Conservation (phyloP, 345 rosid species). For the Citrus glauca region DNA sequence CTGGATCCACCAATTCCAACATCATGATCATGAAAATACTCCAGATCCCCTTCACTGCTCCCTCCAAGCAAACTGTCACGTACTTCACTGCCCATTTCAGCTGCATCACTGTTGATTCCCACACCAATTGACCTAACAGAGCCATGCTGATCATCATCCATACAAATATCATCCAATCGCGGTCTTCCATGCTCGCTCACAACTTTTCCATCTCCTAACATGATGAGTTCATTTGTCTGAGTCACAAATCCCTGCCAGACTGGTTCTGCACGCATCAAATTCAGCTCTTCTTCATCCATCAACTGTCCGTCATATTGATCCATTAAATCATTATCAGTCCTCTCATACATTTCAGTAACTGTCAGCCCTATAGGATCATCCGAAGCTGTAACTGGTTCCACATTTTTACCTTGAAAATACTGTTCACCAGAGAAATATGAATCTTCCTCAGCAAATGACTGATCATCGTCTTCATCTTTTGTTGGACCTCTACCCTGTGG, state of each 20-base stretch:
- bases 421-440: slow-evolving; percentile 94
- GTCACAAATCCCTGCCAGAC: slow-evolving; percentile 97
- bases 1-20: slow-evolving; percentile 49
- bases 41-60: slow-evolving; percentile 88
- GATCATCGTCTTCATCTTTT: slow-evolving; percentile 89
- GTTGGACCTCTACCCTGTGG: slow-evolving; percentile 68
- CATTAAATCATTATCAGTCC: slow-evolving; percentile 55
- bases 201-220: slow-evolving; percentile 55
- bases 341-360: slow-evolving; percentile 58
- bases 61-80: slow-evolving; percentile 92
- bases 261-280: slow-evolving; percentile 77
- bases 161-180: slow-evolving; percentile 51
- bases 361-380: slow-evolving; percentile 77
- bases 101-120: slow-evolving; percentile 89
- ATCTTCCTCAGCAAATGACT: slow-evolving; percentile 90
- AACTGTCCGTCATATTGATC: slow-evolving; percentile 77
- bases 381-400: slow-evolving; percentile 57
- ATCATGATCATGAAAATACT: slow-evolving; percentile 69
- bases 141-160: slow-evolving; percentile 85
- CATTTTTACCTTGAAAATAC: slow-evolving; percentile 57
- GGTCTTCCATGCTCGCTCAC: slow-evolving; percentile 45
- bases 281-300: slow-evolving; percentile 82
- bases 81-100: slow-evolving; percentile 88
- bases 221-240: slow-evolving; percentile 65
- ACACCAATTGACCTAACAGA: slow-evolving; percentile 98